These are phyloP conservation scores for Diaporthe velutina DNA, from an alignment of 2,329 filamentous ascomycete species.

Conservation along the genomic window DNA sequence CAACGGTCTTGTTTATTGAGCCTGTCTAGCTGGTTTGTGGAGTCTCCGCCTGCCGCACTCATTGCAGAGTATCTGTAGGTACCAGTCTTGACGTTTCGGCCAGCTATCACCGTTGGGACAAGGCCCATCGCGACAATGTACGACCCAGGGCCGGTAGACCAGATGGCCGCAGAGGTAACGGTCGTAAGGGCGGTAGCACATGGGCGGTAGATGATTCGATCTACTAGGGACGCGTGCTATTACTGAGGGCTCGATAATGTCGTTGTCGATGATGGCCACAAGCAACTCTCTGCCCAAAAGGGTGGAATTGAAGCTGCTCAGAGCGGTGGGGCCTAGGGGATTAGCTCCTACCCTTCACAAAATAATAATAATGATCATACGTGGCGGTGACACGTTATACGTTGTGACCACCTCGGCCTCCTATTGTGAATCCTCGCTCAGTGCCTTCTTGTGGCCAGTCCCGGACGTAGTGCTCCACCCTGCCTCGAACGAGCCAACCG, in stretches of 20 bases:
- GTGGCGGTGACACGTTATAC: slow-evolving; percentile 16
- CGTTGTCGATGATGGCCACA: not conserved
- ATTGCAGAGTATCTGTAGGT: not conserved
- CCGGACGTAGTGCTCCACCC: not conserved
- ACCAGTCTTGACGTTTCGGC: slow-evolving; percentile 22
- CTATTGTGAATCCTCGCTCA: not conserved
- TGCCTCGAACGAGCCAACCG: not conserved
- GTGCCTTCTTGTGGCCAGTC: not conserved
- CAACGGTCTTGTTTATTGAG: not conserved
- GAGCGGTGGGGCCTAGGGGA: no score
- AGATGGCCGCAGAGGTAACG: slow-evolving; percentile 21
- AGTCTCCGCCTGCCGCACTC: slow-evolving; percentile 5
- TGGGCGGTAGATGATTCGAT: not conserved
- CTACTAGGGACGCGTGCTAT: not conserved
- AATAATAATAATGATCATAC: no score
- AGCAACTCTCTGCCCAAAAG: not conserved
- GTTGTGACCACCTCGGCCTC: not conserved
- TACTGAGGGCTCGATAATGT: not conserved
- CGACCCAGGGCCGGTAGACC: slow-evolving; percentile 4
- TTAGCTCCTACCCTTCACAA: not conserved
- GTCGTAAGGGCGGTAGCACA: slow-evolving; percentile 30
- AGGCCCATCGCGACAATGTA: not conserved
- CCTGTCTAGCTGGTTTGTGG: not conserved
- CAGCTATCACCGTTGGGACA: slow-evolving; percentile 9
- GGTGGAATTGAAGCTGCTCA: not conserved